phyloP scores from a whole-genome alignment of 345 rosid genomes.

The Moringa oleifera region DNA sequence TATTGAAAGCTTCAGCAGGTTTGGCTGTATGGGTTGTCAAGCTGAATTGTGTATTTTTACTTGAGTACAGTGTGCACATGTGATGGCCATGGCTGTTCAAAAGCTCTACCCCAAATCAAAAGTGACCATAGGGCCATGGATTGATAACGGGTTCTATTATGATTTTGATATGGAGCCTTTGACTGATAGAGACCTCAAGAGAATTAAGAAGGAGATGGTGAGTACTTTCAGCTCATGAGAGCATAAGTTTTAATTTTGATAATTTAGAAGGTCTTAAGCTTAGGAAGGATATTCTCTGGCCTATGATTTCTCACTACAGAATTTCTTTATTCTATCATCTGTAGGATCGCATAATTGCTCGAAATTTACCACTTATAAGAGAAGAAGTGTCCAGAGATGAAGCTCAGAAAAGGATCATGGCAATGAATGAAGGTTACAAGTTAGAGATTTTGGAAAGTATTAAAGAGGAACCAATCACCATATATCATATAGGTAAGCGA shows the following conservation, averaged over 20 bases:
- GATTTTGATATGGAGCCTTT: conserved; percentile 93
- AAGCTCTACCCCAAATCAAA: conserved; percentile 84
- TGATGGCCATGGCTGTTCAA: conserved; percentile 99
- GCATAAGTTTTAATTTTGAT: not conserved
- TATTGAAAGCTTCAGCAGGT: not conserved
- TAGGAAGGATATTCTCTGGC: conserved; percentile 23
- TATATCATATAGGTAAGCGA: conserved; percentile 76
- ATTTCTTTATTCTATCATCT: conserved; percentile 43
- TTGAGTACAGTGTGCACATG: conserved; percentile 83
- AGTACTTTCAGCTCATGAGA: conserved; percentile 25
- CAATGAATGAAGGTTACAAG: conserved; percentile 88
- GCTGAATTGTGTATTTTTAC: conserved; percentile 3
- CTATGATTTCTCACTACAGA: conserved; percentile 42
- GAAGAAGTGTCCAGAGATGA: conserved; percentile 90
- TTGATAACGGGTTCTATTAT: conserved; percentile 86
- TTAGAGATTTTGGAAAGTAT: conserved; percentile 87
- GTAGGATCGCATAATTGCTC: conserved; percentile 87
- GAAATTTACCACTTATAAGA: conserved; percentile 78
- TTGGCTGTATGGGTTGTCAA: not conserved
- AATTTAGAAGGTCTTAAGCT: conserved; percentile 10
- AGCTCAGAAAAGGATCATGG: conserved; percentile 65
- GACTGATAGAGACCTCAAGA: conserved; percentile 83
- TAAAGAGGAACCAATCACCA: conserved; percentile 74
- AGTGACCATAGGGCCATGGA: conserved; percentile 98
- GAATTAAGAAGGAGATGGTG: conserved; percentile 96